These are phyloP conservation scores for Periconia sp. DNA, from an alignment of 2,329 filamentous ascomycete genomes.

Conservation along the genomic window DNA sequence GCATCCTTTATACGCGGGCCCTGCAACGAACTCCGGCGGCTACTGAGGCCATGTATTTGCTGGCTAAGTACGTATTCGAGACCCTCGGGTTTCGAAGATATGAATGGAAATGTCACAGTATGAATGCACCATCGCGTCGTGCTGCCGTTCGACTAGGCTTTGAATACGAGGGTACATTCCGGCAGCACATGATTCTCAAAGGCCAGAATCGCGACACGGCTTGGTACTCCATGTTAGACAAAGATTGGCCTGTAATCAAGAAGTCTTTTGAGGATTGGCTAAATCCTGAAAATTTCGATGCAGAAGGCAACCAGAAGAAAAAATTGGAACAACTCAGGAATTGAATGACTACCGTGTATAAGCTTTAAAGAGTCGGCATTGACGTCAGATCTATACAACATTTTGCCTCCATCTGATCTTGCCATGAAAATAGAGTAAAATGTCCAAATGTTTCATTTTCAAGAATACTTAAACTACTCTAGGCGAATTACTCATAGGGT, in stretches of 20 bases:
- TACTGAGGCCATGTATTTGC: conserved; percentile 64
- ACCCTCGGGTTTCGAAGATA: conserved; percentile 60
- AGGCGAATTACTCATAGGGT: no score
- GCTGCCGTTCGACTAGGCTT: conserved; percentile 67
- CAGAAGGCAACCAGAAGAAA: conserved; percentile 58
- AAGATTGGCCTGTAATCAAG: conserved; percentile 62
- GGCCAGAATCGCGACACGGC: conserved; percentile 64
- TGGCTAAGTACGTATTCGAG: conserved; percentile 62
- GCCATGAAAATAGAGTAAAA: no score
- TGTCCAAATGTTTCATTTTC: no score
- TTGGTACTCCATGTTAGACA: conserved; percentile 65
- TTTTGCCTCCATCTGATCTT: no score
- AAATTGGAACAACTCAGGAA: conserved; percentile 50
- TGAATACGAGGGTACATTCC: conserved; percentile 64
- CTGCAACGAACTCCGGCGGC: conserved; percentile 62
- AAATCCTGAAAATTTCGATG: conserved; percentile 61
- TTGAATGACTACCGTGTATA: no score
- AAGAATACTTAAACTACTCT: no score
- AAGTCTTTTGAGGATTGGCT: conserved; percentile 62
- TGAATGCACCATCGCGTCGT: conserved; percentile 60
- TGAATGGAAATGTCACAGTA: conserved; percentile 69
- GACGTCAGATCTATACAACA: no score
- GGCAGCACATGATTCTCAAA: conserved; percentile 66
- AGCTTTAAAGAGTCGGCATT: no score
- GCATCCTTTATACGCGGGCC: conserved; percentile 57